A percentile compares a stretch with the other conserved stretches of the same genome.
Conservation (phyloP, 148 eudicot genomes). For the Pharnaceum exiguum region DNA sequence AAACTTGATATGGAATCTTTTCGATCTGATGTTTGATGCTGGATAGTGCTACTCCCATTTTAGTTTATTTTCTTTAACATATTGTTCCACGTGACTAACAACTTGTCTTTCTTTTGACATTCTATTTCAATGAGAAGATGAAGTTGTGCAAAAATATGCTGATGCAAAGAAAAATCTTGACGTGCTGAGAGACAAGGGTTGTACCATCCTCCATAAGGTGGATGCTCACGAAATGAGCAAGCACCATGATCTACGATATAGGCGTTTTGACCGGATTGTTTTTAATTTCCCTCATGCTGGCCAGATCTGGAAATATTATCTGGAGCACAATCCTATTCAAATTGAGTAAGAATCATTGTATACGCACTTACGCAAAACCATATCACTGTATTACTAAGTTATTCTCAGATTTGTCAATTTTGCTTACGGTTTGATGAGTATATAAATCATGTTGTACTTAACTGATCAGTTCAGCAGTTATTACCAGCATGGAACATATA, state of each 20-base stretch:
- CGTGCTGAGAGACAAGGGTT: slow-evolving; percentile 1
- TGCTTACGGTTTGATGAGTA: not conserved
- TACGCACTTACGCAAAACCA: not conserved
- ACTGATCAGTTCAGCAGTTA: too few relatives aligned
- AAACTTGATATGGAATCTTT: too few relatives aligned
- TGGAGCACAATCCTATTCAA: slow-evolving; percentile 4
- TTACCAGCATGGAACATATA: too few relatives aligned
- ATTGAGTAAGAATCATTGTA: slow-evolving; percentile 16
- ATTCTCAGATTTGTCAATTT: not conserved
- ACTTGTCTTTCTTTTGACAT: not conserved
- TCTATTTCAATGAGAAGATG: not conserved
- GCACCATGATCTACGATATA: not conserved
- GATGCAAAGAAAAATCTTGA: not conserved
- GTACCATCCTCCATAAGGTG: slow-evolving; percentile 14
- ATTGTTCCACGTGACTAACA: not conserved
- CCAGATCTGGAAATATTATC: not conserved
- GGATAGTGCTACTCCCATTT: too few relatives aligned
- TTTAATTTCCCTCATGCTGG: slow-evolving; percentile 32
- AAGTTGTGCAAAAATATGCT: not conserved
- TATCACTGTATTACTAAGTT: too few relatives aligned
- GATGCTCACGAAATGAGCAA: slow-evolving; percentile 17
- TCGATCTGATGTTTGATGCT: too few relatives aligned
- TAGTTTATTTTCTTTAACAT: too few relatives aligned
- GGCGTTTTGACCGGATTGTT: slow-evolving; percentile 22
- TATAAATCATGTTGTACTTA: too few relatives aligned